These are phyloP conservation scores for Mycena citricolor DNA, from an alignment of 1,284 basidiomycete species.

Conservation along the genomic window DNA sequence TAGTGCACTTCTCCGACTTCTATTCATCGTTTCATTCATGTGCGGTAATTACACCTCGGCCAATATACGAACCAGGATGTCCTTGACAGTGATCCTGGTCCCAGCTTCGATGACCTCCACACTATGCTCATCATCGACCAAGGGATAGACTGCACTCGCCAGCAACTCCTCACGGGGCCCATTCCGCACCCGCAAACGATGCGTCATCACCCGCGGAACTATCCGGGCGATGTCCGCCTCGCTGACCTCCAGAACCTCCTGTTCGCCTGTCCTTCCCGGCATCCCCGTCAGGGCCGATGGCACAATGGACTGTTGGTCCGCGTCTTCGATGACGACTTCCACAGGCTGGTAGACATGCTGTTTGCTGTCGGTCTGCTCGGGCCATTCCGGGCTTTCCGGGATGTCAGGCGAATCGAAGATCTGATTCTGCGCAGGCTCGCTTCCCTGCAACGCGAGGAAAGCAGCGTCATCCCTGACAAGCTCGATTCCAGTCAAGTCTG, in stretches of 20 bases:
- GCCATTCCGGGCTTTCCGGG: conserved; percentile 6
- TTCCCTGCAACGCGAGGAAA: conserved; percentile 2
- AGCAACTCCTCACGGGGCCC: conserved; percentile 68
- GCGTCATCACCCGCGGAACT: conserved; percentile 66
- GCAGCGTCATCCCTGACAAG: conserved; percentile 23
- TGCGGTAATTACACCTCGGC: no score
- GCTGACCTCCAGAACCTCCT: conserved; percentile 53
- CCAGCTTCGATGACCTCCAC: conserved; percentile 35
- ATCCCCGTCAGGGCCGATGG: no score
- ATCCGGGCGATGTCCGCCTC: conserved; percentile 72
- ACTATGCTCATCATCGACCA: conserved; percentile 25
- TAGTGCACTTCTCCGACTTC: no score
- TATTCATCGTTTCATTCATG: no score
- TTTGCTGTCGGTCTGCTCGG: conserved; percentile 11
- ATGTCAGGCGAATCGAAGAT: no score
- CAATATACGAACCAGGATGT: conserved; percentile 20
- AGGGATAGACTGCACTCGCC: conserved; percentile 57
- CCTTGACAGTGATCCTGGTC: conserved; percentile 23
- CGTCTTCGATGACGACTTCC: conserved; percentile 22
- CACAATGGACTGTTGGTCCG: conserved; percentile 18
- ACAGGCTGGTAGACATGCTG: conserved; percentile 28
- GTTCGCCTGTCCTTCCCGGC: conserved; percentile 2
- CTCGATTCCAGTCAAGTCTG: conserved; percentile 42
- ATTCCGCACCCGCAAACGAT: conserved; percentile 65
- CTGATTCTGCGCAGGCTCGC: no score